phyloP scores from a whole-genome alignment of 2,329 filamentous ascomycete genomes.

The Helotiales sp. region DNA sequence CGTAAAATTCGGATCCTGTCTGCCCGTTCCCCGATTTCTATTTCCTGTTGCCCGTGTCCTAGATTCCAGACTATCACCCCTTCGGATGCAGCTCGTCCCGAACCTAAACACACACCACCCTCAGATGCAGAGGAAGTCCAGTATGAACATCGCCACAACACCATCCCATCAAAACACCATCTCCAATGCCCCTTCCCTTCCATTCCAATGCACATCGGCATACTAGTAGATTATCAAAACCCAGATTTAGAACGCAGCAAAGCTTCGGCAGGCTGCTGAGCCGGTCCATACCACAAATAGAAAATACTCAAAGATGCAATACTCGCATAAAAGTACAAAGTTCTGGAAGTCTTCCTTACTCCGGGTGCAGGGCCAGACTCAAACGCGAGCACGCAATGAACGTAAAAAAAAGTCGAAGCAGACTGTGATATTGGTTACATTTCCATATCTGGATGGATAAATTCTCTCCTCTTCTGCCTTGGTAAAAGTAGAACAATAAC shows the following conservation, averaged over 20 bases:
- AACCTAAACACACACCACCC: background rate
- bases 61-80: background rate
- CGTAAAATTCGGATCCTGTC: background rate
- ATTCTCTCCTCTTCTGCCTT: background rate
- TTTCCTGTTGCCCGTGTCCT: background rate
- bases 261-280: background rate
- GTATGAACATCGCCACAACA: background rate
- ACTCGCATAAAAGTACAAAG: background rate
- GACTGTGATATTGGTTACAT: conserved; percentile 10
- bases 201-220: background rate
- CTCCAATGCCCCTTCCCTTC: background rate
- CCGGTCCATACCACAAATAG: background rate
- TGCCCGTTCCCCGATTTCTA: background rate
- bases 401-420: background rate
- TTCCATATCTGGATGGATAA: background rate
- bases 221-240: background rate
- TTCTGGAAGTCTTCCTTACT: background rate
- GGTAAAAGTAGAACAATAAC: background rate
- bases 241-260: background rate
- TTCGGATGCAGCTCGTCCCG: background rate
- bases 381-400: background rate
- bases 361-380: background rate
- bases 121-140: background rate
- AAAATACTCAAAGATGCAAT: background rate
- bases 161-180: background rate